These are phyloP conservation scores for Artemisia princeps DNA, from an alignment of 140 eudicot genomes.

Conservation along the genomic window DNA sequence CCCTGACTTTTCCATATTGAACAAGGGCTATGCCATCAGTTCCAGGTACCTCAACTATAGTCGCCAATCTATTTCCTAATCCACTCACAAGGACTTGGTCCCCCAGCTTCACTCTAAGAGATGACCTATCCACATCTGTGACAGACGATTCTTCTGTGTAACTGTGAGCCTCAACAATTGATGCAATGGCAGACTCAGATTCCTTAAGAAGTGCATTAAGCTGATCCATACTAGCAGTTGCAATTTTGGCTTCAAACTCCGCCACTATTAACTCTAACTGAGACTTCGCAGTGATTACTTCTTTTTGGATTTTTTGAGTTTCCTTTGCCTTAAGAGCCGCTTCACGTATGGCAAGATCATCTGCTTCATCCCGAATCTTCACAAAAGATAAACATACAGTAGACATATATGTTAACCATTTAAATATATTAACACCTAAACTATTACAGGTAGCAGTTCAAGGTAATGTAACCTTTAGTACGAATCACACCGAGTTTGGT, in stretches of 20 bases:
- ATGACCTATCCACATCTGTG: constrained; percentile 26
- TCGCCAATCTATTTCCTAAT: constrained; percentile 66
- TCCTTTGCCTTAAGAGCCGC: constrained; percentile 66
- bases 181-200: constrained; percentile 57
- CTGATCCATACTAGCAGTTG: constrained; percentile 37
- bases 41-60: constrained; percentile 62
- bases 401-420: constrained; percentile 11
- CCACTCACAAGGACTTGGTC: constrained; percentile 58
- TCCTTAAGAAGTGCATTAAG: constrained; percentile 55
- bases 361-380: constrained; percentile 66
- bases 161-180: constrained; percentile 51
- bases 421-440: neutral
- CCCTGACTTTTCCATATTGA: constrained; percentile 68
- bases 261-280: constrained; percentile 45
- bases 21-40: constrained; percentile 66
- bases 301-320: constrained; percentile 47
- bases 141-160: constrained; percentile 28
- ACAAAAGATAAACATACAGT: constrained; percentile 4
- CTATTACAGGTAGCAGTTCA: neutral
- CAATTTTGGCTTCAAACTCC: constrained; percentile 51
- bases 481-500: neutral
- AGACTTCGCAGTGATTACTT: constrained; percentile 39
- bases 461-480: too few species aligned
- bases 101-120: constrained; percentile 46
- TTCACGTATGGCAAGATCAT: constrained; percentile 63